Evolutionary conservation across 495 filamentous ascomycete genomes (phyloP), one percentile per base, ranked within the genome.

Genomic region (Chaetomium tenue): DNA sequence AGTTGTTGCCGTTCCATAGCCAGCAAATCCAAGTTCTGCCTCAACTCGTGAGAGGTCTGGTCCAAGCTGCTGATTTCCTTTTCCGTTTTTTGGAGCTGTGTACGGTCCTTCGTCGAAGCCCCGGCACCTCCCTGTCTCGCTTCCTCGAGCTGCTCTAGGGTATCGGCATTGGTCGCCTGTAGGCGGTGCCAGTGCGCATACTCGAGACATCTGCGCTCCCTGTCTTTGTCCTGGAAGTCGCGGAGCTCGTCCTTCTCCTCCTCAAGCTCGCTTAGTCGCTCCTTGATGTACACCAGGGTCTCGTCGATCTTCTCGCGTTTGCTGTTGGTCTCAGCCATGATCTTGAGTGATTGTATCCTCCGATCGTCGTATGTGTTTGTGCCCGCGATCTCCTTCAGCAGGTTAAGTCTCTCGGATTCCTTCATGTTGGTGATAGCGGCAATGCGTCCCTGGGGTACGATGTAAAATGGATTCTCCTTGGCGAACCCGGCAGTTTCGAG

Each of bases 391-490:
- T 99, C 93, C 76, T 99, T 99, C 60, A 99, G 78, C 30, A 99
- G 79, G 57, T 88, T 91, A 65, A 99, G 74, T 58, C 94, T 83
- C 70, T 96, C 93, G 1, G 86, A 84, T 71, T 99, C 94, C 74
- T 96, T 96, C 95, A 97, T 98, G 71, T 97, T 99, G 23, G 94
- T 99, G 68, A 99, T 83, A 25, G 91, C 88, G 0, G 95, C 97
- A 57, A 99, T 92, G 64, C 95, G 90, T 39, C 94, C 94, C 72
- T 99, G 94, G 3, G 95, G 94, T 2, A 99, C 94, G 67, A 99
- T 99, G 73, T 98, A 99, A 80, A 97, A 99, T 23, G 94, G 94
- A 75, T 99, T 99, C 63, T 93, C 96, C 64, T 91, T 89, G 58
- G 93, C 96, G 75, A 99, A 98, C 23, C 94, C 94, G 6, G 94